Conservation (phyloP, 1,284 basidiomycete species). For the Tremellales sp. region DNA sequence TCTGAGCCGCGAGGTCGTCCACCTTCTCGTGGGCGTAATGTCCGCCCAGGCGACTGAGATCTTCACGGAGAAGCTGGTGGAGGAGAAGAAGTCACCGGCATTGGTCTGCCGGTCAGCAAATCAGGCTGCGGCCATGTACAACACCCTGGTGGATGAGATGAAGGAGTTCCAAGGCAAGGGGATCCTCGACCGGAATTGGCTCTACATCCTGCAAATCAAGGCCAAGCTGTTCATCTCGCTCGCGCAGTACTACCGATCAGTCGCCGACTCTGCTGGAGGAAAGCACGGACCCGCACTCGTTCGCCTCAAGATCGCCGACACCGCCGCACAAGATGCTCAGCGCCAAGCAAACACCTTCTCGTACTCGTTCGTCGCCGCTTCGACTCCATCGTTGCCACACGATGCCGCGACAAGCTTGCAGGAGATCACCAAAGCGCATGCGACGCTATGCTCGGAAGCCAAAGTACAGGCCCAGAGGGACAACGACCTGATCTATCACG, state of each 20-base stretch:
- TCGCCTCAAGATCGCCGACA: slow-evolving; percentile 73
- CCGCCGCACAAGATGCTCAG: slow-evolving; percentile 77
- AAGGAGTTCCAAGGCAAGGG: slow-evolving; percentile 95
- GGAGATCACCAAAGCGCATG: slow-evolving; percentile 79
- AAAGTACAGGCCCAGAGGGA: slow-evolving; percentile 75
- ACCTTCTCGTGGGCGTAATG: slow-evolving; percentile 79
- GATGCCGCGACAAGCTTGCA: slow-evolving; percentile 74
- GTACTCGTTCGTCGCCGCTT: slow-evolving; percentile 63
- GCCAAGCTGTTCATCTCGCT: slow-evolving; percentile 82
- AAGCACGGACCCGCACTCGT: slow-evolving; percentile 85
- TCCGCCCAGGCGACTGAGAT: slow-evolving; percentile 94
- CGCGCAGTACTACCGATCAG: slow-evolving; percentile 79
- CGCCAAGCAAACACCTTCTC: slow-evolving; percentile 67
- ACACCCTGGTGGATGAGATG: slow-evolving; percentile 73
- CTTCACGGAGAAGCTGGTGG: slow-evolving; percentile 89
- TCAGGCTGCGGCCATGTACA: slow-evolving; percentile 78
- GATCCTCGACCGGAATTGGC: slow-evolving; percentile 94
- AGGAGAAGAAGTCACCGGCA: slow-evolving; percentile 77
- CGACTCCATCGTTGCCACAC: slow-evolving; percentile 78
- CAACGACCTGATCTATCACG: slow-evolving; percentile 98
- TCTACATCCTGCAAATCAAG: slow-evolving; percentile 66
- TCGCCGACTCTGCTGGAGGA: slow-evolving; percentile 69
- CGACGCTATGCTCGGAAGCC: slow-evolving; percentile 70
- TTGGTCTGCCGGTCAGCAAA: slow-evolving; percentile 82
- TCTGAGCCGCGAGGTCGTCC: slow-evolving; percentile 88